Conservation (phyloP, 768 basidiomycete genomes). For the Termitomyces sp. region DNA sequence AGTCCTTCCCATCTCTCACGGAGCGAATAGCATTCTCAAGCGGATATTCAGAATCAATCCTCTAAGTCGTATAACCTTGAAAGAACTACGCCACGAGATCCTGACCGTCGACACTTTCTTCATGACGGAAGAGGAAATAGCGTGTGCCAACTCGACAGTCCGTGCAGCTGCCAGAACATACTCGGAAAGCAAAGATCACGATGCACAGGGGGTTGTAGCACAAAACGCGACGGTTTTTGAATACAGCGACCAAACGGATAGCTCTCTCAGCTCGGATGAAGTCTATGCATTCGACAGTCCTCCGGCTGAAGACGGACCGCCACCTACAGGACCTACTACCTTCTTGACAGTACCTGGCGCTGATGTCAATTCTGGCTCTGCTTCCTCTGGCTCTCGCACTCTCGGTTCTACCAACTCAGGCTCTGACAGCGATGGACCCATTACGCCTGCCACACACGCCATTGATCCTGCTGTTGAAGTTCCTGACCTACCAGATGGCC, state of each 20-base stretch:
- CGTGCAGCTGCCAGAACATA: conserved; percentile 16
- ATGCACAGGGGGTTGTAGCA: conserved; percentile 3
- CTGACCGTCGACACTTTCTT: conserved; percentile 58
- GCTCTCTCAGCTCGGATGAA: conserved; percentile 32
- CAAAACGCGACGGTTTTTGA: conserved; percentile 4
- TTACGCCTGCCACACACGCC: conserved; percentile 44
- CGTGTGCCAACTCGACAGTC: conserved; percentile 23
- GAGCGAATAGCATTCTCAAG: conserved; percentile 64
- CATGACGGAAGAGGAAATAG: conserved; percentile 47
- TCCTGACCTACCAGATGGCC: conserved; percentile 39
- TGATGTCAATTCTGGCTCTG: conserved; percentile 9
- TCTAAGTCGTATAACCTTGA: conserved; percentile 55
- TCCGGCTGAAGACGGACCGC: conserved; percentile 24
- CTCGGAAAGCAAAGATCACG: conserved; percentile 5
- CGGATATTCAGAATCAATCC: conserved; percentile 72
- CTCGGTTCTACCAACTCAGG: conserved; percentile 27
- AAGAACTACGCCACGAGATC: conserved; percentile 57
- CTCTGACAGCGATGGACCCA: conserved; percentile 42
- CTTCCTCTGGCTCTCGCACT: conserved; percentile 14
- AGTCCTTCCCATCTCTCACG: conserved; percentile 71
- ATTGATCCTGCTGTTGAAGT: conserved; percentile 39
- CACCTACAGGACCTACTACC: conserved; percentile 8
- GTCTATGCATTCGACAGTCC: conserved; percentile 34
- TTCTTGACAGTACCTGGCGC: conserved; percentile 16
- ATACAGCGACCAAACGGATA: conserved; percentile 13